Evolutionary conservation across 2,329 filamentous ascomycete genomes (phyloP), one percentile per base, ranked within the genome.

Genomic region (Apiospora koreana): DNA sequence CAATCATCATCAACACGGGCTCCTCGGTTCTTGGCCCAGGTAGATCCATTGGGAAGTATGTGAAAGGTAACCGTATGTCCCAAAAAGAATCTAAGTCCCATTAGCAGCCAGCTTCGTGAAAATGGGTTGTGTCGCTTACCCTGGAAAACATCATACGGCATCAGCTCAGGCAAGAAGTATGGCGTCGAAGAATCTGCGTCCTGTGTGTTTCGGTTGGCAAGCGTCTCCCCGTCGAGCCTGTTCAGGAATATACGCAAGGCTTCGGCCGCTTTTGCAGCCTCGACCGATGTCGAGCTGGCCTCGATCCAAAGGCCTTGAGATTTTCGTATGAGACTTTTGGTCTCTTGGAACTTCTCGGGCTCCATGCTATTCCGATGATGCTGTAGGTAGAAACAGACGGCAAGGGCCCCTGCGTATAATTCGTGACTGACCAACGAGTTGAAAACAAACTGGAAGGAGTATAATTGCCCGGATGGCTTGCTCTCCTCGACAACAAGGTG

Each of bases 401-500:
- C 54, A 46, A 64, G 65, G 14, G 69, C 71, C 16, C 69, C 71
- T 1, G 69, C 64, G 38, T 69, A 65, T 25, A 71, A 69, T 42
- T 72, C 67, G 23, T 68, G 43, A n/a, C 67, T 68, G 25, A 64
- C 28, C 16, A 67, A 38, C 3, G 58, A 67, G 16, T 48, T 68
- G 23, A 69, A 8, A 25, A 69, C 43, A 67, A 64, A 69, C 25
- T 46, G n/a, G 23, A 23, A 43, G 16, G 64, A 41, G 67, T 65
- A 69, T 8, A 72, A 45, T 28, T 54, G 58, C 16, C 69, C 71
- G 12, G n/a, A 43, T 10, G 68, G 69, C 21, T 68, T 62, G 23
- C 54, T 74, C 65, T 76, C 75, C 31, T 78, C 76, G 31, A 78
- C 73, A 0, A 78, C 68, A 1, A 75, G 58, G 2, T 75, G 66